Percentiles rank a stretch among this genome's conserved stretches.
These are phyloP conservation scores for Populus simonii DNA, from an alignment of 345 rosid species.

Conservation along the genomic window DNA sequence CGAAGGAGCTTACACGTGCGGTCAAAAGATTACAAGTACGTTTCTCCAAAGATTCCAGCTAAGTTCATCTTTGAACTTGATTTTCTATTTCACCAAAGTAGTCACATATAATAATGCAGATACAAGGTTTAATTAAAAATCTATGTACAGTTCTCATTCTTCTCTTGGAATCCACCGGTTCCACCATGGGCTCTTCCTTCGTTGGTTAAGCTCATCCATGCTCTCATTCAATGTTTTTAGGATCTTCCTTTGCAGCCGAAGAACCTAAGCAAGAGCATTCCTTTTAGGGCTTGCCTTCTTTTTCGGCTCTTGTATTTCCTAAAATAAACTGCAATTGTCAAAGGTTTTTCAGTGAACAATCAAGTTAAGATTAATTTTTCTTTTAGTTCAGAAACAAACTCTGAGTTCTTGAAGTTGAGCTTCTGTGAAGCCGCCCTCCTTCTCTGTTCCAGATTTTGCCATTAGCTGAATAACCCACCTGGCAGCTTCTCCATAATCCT, in stretches of 20 bases:
- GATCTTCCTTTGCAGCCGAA: slow-evolving; percentile 74
- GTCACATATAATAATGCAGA: slow-evolving; percentile 4
- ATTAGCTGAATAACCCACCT: slow-evolving; percentile 71
- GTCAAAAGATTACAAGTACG: slow-evolving; percentile 27
- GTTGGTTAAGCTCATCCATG: slow-evolving; percentile 68
- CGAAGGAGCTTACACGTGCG: slow-evolving; percentile 18
- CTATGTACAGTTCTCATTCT: slow-evolving; percentile 49
- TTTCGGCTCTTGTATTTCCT: slow-evolving; percentile 60
- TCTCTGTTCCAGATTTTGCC: slow-evolving; percentile 89
- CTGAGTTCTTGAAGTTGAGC: slow-evolving; percentile 80
- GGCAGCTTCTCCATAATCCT: slow-evolving; percentile 83
- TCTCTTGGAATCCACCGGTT: slow-evolving; percentile 93
- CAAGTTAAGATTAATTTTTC: background rate
- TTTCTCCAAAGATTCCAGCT: slow-evolving; percentile 28
- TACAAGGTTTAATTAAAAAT: slow-evolving; percentile 28
- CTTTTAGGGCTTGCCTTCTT: slow-evolving; percentile 56
- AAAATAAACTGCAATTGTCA: slow-evolving; percentile 7
- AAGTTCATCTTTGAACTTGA: slow-evolving; percentile 19
- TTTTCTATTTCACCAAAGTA: slow-evolving; percentile 11
- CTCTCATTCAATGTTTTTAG: slow-evolving; percentile 63
- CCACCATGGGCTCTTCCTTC: slow-evolving; percentile 88
- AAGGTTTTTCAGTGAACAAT: background rate
- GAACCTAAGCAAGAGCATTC: slow-evolving; percentile 78
- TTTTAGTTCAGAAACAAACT: slow-evolving; percentile 39
- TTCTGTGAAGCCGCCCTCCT: slow-evolving; percentile 94